Evolutionary conservation across 495 filamentous ascomycete genomes (phyloP).

Genomic region (Bathelium albidoporum): DNA sequence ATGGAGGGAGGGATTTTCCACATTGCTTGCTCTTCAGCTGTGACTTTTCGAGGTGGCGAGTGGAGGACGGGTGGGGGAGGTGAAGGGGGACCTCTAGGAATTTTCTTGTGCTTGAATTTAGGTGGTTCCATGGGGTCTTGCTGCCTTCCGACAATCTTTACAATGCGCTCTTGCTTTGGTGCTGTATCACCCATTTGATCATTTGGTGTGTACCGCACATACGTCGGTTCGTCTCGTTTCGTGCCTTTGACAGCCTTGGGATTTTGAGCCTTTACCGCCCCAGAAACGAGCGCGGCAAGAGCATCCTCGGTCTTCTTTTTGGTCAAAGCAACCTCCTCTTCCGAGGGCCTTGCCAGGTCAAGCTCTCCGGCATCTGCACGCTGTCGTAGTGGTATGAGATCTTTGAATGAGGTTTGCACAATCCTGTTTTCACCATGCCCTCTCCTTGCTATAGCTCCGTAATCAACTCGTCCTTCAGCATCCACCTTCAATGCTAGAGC

Average conservation of each 20-base stretch:
- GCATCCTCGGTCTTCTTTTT: conserved; percentile 84
- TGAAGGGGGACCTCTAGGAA: conserved; percentile 84
- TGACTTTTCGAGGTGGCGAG: conserved; percentile 54
- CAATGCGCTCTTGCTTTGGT: conserved; percentile 85
- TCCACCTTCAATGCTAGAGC: conserved; percentile 88
- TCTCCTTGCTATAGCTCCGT: conserved; percentile 87
- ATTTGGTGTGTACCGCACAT: conserved; percentile 88
- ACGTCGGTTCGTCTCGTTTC: conserved; percentile 73
- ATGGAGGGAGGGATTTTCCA: conserved; percentile 94
- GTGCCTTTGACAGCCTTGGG: conserved; percentile 84
- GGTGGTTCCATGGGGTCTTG: conserved; percentile 96
- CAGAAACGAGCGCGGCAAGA: conserved; percentile 67
- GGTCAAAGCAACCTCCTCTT: conserved; percentile 70
- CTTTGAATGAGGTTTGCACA: conserved; percentile 91
- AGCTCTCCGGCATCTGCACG: conserved; percentile 90
- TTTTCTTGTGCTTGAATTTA: conserved; percentile 98
- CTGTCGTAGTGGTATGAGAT: conserved; percentile 88
- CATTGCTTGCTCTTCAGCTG: conserved; percentile 86
- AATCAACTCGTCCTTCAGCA: conserved; percentile 84
- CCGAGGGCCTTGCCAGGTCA: conserved; percentile 73
- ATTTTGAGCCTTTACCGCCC: conserved; percentile 83
- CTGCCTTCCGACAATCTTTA: conserved; percentile 95
- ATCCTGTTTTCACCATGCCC: conserved; percentile 76
- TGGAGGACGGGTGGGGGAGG: conserved; percentile 94
- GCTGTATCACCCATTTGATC: conserved; percentile 92